These are phyloP conservation scores for Lycium barbarum DNA, from an alignment of 257 asterid genomes.

Conservation along the genomic window DNA sequence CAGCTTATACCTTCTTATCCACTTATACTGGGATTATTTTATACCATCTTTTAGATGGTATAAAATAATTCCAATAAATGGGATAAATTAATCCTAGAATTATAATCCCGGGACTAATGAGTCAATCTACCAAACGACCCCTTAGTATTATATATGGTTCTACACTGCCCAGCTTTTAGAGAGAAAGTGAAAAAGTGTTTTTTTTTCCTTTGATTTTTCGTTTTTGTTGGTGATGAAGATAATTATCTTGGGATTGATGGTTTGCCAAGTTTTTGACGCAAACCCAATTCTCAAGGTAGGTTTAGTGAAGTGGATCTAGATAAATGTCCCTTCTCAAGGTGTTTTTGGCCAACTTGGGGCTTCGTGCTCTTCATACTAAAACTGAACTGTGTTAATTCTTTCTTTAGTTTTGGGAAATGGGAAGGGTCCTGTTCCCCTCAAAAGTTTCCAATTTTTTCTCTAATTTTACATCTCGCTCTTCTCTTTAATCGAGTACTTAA, in stretches of 20 bases:
- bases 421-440: conserved; percentile 41
- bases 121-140: no score
- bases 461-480: background rate
- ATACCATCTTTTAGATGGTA: no score
- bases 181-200: background rate
- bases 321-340: conserved; percentile 65
- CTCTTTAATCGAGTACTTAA: background rate
- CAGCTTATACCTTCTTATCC: no score
- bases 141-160: no score
- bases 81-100: no score
- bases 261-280: conserved; percentile 28
- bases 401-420: conserved; percentile 55
- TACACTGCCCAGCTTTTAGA: background rate
- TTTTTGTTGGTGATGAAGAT: background rate
- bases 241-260: conserved; percentile 60
- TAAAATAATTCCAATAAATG: no score
- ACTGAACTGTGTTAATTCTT: conserved; percentile 37
- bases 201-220: background rate
- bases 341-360: conserved; percentile 52
- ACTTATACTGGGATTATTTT: no score
- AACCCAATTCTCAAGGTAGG: conserved; percentile 47
- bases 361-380: conserved; percentile 35
- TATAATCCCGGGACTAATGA: no score
- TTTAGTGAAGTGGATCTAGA: conserved; percentile 41
- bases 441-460: conserved; percentile 25